Evolutionary conservation across 257 asterid species (phyloP).

Genomic region (Solanum arcanum): DNA sequence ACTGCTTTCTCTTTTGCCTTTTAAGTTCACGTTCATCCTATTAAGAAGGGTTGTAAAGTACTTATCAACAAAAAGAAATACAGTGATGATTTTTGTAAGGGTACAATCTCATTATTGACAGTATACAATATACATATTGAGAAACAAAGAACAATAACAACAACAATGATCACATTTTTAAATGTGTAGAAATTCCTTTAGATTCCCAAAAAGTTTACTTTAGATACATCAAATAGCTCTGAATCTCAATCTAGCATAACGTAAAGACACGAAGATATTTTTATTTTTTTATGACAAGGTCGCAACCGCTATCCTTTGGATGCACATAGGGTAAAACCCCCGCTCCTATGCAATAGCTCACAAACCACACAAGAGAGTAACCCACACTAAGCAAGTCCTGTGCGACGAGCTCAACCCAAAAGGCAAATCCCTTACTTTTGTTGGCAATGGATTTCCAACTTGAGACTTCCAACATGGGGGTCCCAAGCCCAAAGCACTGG

Average conservation of each 20-base stretch:
- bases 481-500: background rate
- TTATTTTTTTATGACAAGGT: background rate
- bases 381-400: background rate
- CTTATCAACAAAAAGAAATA: background rate
- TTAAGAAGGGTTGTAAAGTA: background rate
- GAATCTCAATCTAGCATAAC: background rate
- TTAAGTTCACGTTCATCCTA: conserved; percentile 96
- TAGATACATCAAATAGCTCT: background rate
- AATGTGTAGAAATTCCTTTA: background rate
- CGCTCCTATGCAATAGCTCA: background rate
- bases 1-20: conserved; percentile 90
- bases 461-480: background rate
- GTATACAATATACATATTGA: background rate
- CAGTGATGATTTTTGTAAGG: background rate
- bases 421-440: background rate
- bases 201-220: background rate
- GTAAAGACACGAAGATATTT: background rate
- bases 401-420: background rate
- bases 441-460: background rate
- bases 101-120: background rate
- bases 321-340: background rate
- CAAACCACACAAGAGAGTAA: background rate
- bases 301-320: background rate
- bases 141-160: background rate
- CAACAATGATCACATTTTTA: background rate